phyloP scores from a whole-genome alignment of 2,329 filamentous ascomycete species.

The Elsinoe necatrix region DNA sequence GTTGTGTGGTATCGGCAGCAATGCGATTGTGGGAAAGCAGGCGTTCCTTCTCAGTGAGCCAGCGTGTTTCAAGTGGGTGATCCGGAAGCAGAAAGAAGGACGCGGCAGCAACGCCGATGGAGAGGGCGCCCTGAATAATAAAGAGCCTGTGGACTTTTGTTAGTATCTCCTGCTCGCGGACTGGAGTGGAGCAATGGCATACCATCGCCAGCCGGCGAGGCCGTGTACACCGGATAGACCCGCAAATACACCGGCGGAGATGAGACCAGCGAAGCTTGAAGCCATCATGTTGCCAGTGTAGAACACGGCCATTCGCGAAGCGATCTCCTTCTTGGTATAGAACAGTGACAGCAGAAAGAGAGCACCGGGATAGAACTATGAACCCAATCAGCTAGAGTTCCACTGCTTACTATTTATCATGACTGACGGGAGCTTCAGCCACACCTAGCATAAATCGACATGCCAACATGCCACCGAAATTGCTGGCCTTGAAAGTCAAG shows the following conservation, averaged over 20 bases:
- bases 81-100: conserved; percentile 40
- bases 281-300: conserved; percentile 35
- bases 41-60: conserved; percentile 22
- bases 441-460: conserved; percentile 11
- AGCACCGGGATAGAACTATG: conserved; percentile 24
- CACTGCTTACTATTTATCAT: not conserved
- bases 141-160: conserved; percentile 27
- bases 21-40: conserved; percentile 7
- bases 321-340: conserved; percentile 33
- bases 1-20: conserved; percentile 19
- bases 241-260: conserved; percentile 31
- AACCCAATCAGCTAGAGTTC: not conserved
- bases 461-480: conserved; percentile 11
- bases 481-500: conserved; percentile 9
- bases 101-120: conserved; percentile 20
- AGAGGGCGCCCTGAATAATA: conserved; percentile 33
- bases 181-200: not conserved
- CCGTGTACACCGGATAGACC: conserved; percentile 34
- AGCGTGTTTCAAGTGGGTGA: conserved; percentile 43
- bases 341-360: conserved; percentile 31
- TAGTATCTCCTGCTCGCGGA: conserved; percentile 5
- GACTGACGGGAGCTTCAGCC: conserved; percentile 27
- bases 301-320: conserved; percentile 32
- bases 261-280: conserved; percentile 35
- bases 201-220: conserved; percentile 35